Base-by-base conservation (phyloP, 2,329 filamentous ascomycete genomes). In the Penicillium sp. region DNA sequence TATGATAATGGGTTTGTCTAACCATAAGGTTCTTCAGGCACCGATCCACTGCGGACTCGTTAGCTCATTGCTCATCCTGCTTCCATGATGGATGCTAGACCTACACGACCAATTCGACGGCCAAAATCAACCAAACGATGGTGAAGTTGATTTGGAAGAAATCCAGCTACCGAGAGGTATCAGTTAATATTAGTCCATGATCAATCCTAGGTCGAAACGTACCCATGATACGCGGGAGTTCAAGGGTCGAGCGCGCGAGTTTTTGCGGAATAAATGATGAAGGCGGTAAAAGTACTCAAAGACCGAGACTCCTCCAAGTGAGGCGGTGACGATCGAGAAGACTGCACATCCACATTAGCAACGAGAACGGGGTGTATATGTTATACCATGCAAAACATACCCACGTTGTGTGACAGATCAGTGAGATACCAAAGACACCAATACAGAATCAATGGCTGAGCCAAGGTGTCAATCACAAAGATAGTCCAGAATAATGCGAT, bases 371-470 rank as follows among this genome's bases (percentile, higher is more conserved):
- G 44, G 40, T n/a, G 37, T 25, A 34, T 41, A 13, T 29, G 32
- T 16, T 46, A 46, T 31, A 46, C 38, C 9, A 4, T 18, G n/a
- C 16, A 34, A 35, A 39, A 66, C 72, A 60, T 68, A 76, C 72
- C 69, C 59, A 74, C 35, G 42, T 77, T 74, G 55, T 72, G 70
- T 39, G 72, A 73, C 32, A 86, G 65, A 57, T 75, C 71, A 10
- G 82, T 80, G 58, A 75, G 77, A 59, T 85, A 85, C 80, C 81
- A 85, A 37, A 86, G 73, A 46, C 79, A 76, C 73, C 82, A 86
- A 71, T 86, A 86, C 2, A 86, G 74, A 3, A 75, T 78, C 55
- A 86, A 76, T 18, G 84, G 84, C 70, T 84, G 81, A 54, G 75
- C 79, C 56, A 84, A 73, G 48, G 79, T 82, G 70, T 86, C 84